These are phyloP conservation scores for Fraxinus ornus DNA, from an alignment of 305 asterid genomes.

Conservation along the genomic window DNA sequence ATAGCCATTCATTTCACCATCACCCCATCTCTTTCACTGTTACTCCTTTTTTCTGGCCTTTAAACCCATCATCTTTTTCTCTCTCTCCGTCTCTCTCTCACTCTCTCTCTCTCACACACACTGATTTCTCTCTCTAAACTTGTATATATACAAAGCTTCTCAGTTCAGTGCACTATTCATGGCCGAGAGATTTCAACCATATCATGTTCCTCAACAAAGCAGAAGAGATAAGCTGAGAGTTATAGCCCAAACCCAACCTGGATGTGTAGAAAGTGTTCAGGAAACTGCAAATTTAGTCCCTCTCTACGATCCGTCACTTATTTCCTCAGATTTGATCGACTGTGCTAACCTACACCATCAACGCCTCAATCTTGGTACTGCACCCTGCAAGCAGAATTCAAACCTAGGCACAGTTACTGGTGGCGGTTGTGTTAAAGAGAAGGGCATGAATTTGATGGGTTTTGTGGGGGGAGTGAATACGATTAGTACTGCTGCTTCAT, in stretches of 20 bases:
- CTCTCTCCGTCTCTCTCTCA: slow-evolving; percentile 11
- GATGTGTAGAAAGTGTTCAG: slow-evolving; percentile 28
- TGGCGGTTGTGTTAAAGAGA: slow-evolving; percentile 33
- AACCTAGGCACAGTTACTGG: slow-evolving; percentile 10
- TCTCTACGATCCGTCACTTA: slow-evolving; percentile 48
- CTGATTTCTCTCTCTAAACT: not conserved
- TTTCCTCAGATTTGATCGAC: slow-evolving; percentile 47
- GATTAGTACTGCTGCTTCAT: slow-evolving; percentile 8
- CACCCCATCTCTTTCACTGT: slow-evolving; percentile 51
- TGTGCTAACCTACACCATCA: slow-evolving; percentile 33
- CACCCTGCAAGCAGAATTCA: not conserved
- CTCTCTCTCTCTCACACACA: not conserved
- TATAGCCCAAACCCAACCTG: slow-evolving; percentile 25
- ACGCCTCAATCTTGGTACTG: slow-evolving; percentile 12
- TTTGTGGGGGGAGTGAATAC: slow-evolving; percentile 11
- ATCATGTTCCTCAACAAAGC: slow-evolving; percentile 88
- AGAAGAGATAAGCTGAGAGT: slow-evolving; percentile 85
- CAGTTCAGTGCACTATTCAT: slow-evolving; percentile 34
- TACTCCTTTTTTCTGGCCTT: slow-evolving; percentile 29
- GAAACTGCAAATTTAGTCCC: slow-evolving; percentile 35
- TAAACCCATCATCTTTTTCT: slow-evolving; percentile 33
- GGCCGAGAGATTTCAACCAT: slow-evolving; percentile 79
- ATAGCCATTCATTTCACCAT: slow-evolving; percentile 67
- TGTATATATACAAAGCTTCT: slow-evolving; percentile 13
- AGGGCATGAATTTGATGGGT: slow-evolving; percentile 46